Base-by-base conservation (phyloP, 73 alveolate species). In the Paramecium biaurelia region DNA sequence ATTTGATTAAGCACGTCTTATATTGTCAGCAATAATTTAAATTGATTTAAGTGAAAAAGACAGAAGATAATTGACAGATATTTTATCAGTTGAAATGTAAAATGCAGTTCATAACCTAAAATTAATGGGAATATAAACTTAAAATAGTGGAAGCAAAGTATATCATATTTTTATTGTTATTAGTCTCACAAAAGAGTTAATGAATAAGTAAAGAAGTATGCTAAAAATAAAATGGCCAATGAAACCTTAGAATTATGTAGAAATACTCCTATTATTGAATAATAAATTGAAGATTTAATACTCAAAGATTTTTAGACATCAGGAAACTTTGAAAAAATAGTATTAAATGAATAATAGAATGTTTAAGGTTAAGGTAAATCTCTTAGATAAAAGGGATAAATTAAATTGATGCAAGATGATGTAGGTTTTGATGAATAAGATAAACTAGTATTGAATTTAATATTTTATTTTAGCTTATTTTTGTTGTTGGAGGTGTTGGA, bases 141-240 rank as follows among this genome's bases (percentile, higher is more conserved):
- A 38, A 23, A 20, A 79, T 14, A 18, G 74, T 15, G 70, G 76
- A 20, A 63, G 90, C 47, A 79, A 74, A 41, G 87, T 74, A 74
- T 7, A 9, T 9, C 4, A 14, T 11, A 37, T 15, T 12, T 20
- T 14, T 12, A 74, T 35, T 41, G 1, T 4, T n/a, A 15, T 18
- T 4, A 79, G 90, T 79, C 90, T 11, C 90, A 79, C 12, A 79
- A 79, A 79, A 79, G 90, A 79, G 90, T 79, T 23, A 79, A 38
- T 79, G 70, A 79, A 21, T 45, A 79, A 12, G 90, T 45, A 11
- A 79, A 30, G 6, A 79, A 79, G 30, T 79, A 79, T 79, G 90
- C 90, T 10, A 79, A 79, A 79, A 79, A 26, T 79, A 79, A 79
- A 24, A 79, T 79, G 90, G 90, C 90, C 4, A 79, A 41, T 79